Base-by-base conservation (phyloP, 1,284 basidiomycete species). In the Thelephora terrestris region DNA sequence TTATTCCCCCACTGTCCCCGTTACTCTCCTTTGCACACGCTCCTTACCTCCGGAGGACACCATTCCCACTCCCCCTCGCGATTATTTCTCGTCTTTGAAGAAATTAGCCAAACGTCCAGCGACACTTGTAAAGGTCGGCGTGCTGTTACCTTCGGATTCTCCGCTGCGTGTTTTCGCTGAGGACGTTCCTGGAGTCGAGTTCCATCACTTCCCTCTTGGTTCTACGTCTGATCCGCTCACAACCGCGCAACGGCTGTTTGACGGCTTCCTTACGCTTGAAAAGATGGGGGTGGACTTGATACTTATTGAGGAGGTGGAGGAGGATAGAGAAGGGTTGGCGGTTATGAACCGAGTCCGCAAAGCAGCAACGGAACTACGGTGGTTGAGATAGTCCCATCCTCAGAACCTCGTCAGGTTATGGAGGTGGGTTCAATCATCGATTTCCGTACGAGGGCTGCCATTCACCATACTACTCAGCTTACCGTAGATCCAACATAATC, bases 271-370 rank as follows among this genome's bases (percentile, higher is more conserved):
- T 40, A 78, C 81, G 1, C 71, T 97, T 36, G 94, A 98, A 58
- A 67, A 64, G 46, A 66, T 73, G 42, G 81, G 81, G 1, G 92
- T 92, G 5, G 82, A 93, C 57, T 59, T 83, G 25, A 98, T 99
- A 56, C 64, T 98, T 14, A 78, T 96, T 46, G 94, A 99, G 65
- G 91, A 85, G 50, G 75, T 97, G 17, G 65, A 72, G 32, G 91
- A 97, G 62, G 76, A 76, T 18, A 78, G 81, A 24, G 85, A 97
- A 55, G 96, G 95, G 0, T 66, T 98, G 43, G 96, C 96, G 1
- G 81, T 99, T 23, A 98, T 98, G 94, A 98, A 99, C 62, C 75
- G 95, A n/a, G 79, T 94, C n/a, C 79, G 78, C 52, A 99, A 99
- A 64, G 95, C 96, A 1, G 92, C 93, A 2, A 79, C 83, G 4